These are phyloP conservation scores for Antrodiella citrinella DNA, from an alignment of 768 basidiomycete genomes.

Conservation along the genomic window DNA sequence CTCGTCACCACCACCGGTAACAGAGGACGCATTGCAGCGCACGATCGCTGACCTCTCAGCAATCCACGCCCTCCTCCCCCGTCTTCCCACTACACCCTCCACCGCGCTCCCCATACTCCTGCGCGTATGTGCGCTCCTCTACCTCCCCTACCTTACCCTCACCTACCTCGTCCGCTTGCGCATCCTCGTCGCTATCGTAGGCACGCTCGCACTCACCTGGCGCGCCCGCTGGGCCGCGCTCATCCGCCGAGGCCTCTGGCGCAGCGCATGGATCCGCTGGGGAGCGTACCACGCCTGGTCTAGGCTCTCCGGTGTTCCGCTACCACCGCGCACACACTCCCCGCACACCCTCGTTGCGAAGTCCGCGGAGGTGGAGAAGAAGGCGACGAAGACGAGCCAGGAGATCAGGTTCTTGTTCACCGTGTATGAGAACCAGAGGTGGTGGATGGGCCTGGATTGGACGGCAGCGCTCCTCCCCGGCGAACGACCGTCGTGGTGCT, in stretches of 20 bases:
- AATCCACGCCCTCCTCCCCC: conserved; percentile 53
- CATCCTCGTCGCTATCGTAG: conserved; percentile 49
- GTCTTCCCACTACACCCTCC: conserved; percentile 22
- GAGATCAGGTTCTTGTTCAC: conserved; percentile 76
- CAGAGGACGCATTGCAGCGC: conserved; percentile 46
- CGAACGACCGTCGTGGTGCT: conserved; percentile 87
- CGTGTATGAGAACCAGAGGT: conserved; percentile 90
- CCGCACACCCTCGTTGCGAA: conserved; percentile 23
- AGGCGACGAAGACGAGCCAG: conserved; percentile 2
- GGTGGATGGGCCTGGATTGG: conserved; percentile 98
- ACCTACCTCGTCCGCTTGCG: conserved; percentile 56
- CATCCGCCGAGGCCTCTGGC: conserved; percentile 46
- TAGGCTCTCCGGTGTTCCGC: conserved; percentile 44
- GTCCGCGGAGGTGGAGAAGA: not conserved
- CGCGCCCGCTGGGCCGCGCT: conserved; percentile 61
- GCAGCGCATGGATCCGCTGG: conserved; percentile 66
- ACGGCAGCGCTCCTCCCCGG: conserved; percentile 84
- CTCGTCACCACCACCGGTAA: conserved; percentile 28
- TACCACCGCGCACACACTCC: conserved; percentile 27
- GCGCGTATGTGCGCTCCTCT: conserved; percentile 49
- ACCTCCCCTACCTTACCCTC: conserved; percentile 58
- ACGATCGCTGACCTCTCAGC: conserved; percentile 58
- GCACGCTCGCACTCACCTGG: conserved; percentile 52
- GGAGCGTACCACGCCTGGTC: conserved; percentile 43
- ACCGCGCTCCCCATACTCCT: conserved; percentile 31